phyloP scores from a whole-genome alignment of 768 basidiomycete species.

The Glaciozyma martinii region DNA sequence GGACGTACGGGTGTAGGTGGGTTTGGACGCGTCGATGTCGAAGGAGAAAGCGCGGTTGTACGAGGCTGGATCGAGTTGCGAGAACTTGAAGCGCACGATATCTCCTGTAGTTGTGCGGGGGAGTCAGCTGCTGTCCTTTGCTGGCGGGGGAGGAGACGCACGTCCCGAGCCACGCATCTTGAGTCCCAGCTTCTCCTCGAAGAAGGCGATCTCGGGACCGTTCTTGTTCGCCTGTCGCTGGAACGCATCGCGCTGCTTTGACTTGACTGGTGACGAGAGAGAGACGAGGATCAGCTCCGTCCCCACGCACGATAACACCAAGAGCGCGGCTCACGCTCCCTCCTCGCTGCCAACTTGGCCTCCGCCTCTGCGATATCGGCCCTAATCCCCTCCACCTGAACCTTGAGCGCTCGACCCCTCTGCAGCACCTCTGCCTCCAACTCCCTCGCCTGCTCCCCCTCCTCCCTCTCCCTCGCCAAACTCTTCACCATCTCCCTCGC shows the following conservation, averaged over 20 bases:
- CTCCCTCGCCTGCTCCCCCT: slow-evolving; percentile 8
- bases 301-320: too few relatives aligned
- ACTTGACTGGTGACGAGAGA: slow-evolving; percentile 12
- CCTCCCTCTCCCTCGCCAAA: slow-evolving; percentile 9
- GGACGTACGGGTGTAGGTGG: slow-evolving; percentile 6
- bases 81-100: slow-evolving; percentile 28
- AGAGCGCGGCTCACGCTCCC: slow-evolving; percentile 9
- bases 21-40: slow-evolving; percentile 25
- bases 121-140: background rate
- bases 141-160: background rate
- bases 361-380: slow-evolving; percentile 15
- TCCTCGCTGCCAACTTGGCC: slow-evolving; percentile 6
- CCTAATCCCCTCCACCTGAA: slow-evolving; percentile 17
- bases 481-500: slow-evolving; percentile 15
- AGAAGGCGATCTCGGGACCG: slow-evolving; percentile 21
- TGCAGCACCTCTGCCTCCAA: slow-evolving; percentile 8
- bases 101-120: background rate
- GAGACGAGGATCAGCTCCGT: background rate
- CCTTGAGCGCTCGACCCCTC: background rate
- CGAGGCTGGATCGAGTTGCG: slow-evolving; percentile 14
- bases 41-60: slow-evolving; percentile 24
- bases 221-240: slow-evolving; percentile 7
- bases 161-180: slow-evolving; percentile 21
- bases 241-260: slow-evolving; percentile 14
- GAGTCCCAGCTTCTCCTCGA: slow-evolving; percentile 24